phyloP scores from a whole-genome alignment of 345 rosid genomes.

The Adansonia digitata region DNA sequence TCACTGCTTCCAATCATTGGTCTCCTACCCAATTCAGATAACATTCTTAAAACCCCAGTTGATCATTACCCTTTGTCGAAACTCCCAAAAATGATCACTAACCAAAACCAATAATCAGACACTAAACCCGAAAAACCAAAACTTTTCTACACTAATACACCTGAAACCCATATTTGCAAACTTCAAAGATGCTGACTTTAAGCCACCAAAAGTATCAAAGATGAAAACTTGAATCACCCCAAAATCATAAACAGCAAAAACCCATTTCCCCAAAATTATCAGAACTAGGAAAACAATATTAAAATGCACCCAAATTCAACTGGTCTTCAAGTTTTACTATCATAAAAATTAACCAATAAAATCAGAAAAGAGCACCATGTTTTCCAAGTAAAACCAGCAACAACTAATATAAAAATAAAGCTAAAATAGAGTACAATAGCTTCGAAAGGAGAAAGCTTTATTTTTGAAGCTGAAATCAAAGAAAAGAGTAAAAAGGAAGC shows the following conservation, averaged over 20 bases:
- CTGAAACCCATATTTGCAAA: slow-evolving; percentile 30
- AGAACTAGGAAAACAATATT: slow-evolving; percentile 10
- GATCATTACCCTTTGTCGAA: background rate
- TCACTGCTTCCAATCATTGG: slow-evolving; percentile 66
- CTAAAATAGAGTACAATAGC: background rate
- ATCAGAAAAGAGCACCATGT: slow-evolving; percentile 11
- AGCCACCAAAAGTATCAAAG: slow-evolving; percentile 33
- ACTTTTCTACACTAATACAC: slow-evolving; percentile 18
- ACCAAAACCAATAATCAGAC: slow-evolving; percentile 23
- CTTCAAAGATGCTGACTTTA: slow-evolving; percentile 19
- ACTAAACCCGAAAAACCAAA: slow-evolving; percentile 23
- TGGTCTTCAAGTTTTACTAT: background rate
- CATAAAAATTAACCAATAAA: slow-evolving; percentile 13
- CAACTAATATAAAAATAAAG: background rate
- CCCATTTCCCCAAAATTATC: background rate
- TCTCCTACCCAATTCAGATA: slow-evolving; percentile 57
- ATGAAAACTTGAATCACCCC: slow-evolving; percentile 34
- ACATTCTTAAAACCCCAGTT: slow-evolving; percentile 36
- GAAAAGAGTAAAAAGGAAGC: slow-evolving; percentile 1
- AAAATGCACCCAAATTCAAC: background rate
- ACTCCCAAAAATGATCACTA: slow-evolving; percentile 13
- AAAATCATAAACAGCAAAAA: slow-evolving; percentile 19
- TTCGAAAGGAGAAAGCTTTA: slow-evolving; percentile 14
- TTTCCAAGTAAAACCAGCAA: slow-evolving; percentile 13
- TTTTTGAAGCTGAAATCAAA: slow-evolving; percentile 1